Evolutionary conservation across 164 flowering plant genomes (phyloP).

Genomic region (Akebia trifoliata): DNA sequence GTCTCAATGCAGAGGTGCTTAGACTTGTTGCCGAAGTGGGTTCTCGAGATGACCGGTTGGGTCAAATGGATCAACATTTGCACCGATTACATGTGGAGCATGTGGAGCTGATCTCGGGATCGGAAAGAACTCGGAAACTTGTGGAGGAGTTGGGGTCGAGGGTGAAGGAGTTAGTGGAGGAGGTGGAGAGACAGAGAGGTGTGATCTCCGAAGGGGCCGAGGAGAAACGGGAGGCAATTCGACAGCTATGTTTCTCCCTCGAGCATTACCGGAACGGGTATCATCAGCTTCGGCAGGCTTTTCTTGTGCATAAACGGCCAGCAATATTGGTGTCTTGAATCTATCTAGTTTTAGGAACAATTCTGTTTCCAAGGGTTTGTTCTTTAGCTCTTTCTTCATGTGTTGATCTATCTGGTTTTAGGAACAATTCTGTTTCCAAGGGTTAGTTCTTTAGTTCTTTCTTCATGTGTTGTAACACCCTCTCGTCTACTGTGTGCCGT

Average conservation of each 20-base stretch:
- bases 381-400: too few species aligned
- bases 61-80: conserved; percentile 44
- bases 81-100: conserved; percentile 38
- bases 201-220: conserved; percentile 54
- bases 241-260: conserved; percentile 76
- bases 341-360: too few species aligned
- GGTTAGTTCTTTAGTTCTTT: too few species aligned
- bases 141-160: conserved; percentile 22
- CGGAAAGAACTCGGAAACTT: conserved; percentile 27
- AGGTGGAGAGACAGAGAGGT: conserved; percentile 44
- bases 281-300: conserved; percentile 43
- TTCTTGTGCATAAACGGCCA: conserved; percentile 32
- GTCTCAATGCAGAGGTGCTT: conserved; percentile 27
- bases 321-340: conserved; percentile 30
- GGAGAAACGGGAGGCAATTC: conserved; percentile 75
- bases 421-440: too few species aligned
- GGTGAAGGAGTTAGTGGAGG: conserved; percentile 37
- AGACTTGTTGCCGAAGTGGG: conserved; percentile 31
- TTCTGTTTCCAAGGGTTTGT: too few species aligned
- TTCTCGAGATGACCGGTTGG: conserved; percentile 32
- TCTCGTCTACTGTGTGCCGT: too few species aligned
- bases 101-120: conserved; percentile 27
- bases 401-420: too few species aligned
- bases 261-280: conserved; percentile 61
- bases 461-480: too few species aligned